Percentiles rank a stretch among this genome's conserved stretches.
Evolutionary conservation across 352 stramenopile genomes (phyloP).

Genomic region (Globisporangium barbulae): DNA sequence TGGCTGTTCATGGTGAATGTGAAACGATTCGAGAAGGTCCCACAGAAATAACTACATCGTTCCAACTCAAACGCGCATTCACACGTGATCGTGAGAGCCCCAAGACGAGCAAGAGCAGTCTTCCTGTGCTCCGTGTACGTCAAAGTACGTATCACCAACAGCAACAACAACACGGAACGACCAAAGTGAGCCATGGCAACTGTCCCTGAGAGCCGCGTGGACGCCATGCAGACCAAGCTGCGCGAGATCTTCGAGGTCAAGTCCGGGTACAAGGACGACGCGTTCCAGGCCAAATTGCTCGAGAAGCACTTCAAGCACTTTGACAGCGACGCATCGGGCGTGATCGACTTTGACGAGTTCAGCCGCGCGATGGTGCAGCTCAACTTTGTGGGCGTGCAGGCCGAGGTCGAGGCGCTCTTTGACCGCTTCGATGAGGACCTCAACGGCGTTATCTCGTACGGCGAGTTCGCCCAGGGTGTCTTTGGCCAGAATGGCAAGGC

Average conservation of each 20-base stretch:
- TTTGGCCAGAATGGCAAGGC: constrained; percentile 26
- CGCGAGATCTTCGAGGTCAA: constrained; percentile 68
- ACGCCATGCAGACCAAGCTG: constrained; percentile 53
- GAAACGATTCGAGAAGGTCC: too few species aligned
- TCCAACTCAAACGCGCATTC: too few species aligned
- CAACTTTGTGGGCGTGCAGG: constrained; percentile 89
- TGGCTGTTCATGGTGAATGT: too few species aligned
- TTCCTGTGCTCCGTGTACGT: too few species aligned
- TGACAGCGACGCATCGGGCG: constrained; percentile 62
- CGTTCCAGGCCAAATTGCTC: constrained; percentile 44
- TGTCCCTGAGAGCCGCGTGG: constrained; percentile 30
- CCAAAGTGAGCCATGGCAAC: neutral
- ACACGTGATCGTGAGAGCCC: too few species aligned
- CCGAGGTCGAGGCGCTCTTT: constrained; percentile 83
- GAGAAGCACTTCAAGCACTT: constrained; percentile 78
- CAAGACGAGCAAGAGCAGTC: too few species aligned
- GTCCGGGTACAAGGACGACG: constrained; percentile 63
- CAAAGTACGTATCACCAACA: too few species aligned
- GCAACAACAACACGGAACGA: neutral
- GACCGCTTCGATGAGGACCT: constrained; percentile 87
- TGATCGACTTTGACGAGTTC: constrained; percentile 89
- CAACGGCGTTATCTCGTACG: constrained; percentile 71
- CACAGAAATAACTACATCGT: neutral
- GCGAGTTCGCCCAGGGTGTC: constrained; percentile 59
- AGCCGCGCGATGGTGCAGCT: constrained; percentile 78